Conservation (phyloP, 495 filamentous ascomycete species). For the Aspergillus heteromorphus region DNA sequence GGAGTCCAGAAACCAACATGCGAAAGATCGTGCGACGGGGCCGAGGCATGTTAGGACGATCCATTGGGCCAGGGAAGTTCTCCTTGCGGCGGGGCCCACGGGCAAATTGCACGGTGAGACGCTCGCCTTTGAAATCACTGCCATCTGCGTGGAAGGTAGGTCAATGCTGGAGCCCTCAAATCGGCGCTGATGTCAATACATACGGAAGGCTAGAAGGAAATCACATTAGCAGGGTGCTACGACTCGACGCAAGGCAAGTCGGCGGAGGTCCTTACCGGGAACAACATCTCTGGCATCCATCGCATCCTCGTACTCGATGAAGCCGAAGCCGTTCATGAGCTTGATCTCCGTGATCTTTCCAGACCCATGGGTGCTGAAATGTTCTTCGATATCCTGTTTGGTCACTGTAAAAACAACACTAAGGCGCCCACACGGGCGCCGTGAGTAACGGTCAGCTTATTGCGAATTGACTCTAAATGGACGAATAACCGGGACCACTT, state of each 20-base stretch:
- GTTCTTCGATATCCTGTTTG: constrained; percentile 92
- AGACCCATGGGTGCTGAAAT: constrained; percentile 91
- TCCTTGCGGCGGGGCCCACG: constrained; percentile 88
- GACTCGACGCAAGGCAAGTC: not conserved
- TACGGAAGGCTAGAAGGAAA: constrained; percentile 48
- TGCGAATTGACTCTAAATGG: constrained; percentile 9
- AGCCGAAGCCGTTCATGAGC: constrained; percentile 99
- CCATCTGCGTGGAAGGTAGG: constrained; percentile 60
- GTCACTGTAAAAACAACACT: constrained; percentile 57
- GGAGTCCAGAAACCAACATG: constrained; percentile 96
- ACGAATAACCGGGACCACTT: constrained; percentile 17
- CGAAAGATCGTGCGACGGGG: constrained; percentile 90
- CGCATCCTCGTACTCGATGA: constrained; percentile 97
- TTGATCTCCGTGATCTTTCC: constrained; percentile 98
- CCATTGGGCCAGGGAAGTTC: constrained; percentile 56
- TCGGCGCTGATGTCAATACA: constrained; percentile 20
- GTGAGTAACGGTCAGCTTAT: constrained; percentile 24
- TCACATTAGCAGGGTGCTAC: constrained; percentile 1
- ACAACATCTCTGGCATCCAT: constrained; percentile 97
- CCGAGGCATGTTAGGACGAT: constrained; percentile 74
- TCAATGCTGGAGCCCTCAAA: constrained; percentile 9
- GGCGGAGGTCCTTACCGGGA: constrained; percentile 60
- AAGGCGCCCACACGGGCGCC: constrained; percentile 22
- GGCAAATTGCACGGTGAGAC: constrained; percentile 95
- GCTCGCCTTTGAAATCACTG: constrained; percentile 95